Evolutionary conservation across 2,329 filamentous ascomycete species (phyloP).

Genomic region (Ceratocystis alfenasii): DNA sequence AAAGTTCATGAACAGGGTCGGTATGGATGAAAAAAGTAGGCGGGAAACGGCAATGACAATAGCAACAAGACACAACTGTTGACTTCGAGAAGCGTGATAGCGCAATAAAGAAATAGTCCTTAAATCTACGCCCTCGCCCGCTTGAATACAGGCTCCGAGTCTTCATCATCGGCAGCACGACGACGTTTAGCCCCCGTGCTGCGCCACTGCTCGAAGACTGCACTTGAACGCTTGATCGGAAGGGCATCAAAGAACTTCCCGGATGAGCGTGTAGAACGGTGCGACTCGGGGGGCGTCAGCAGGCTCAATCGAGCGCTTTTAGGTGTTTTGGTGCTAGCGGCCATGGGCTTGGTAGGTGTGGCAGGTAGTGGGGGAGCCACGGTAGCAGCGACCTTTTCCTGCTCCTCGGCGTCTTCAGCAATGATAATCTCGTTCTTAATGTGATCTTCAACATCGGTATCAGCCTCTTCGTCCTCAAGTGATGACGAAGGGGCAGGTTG

Average conservation of each 20-base stretch:
- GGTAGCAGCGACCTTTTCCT: constrained; percentile 19
- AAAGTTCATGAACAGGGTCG: constrained; percentile 1
- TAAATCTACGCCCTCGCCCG: constrained; percentile 11
- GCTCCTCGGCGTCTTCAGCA: constrained; percentile 24
- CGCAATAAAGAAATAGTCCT: neutral
- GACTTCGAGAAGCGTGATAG: too few relatives aligned
- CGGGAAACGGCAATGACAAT: neutral
- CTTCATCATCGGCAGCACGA: constrained; percentile 29
- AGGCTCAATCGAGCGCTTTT: constrained; percentile 45
- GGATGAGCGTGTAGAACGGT: constrained; percentile 45
- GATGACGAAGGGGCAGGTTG: constrained; percentile 35
- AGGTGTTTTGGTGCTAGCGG: constrained; percentile 34
- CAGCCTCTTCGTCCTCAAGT: constrained; percentile 47
- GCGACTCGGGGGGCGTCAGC: constrained; percentile 50
- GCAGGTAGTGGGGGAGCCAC: constrained; percentile 25
- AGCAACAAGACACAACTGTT: neutral
- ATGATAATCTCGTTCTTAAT: constrained; percentile 28
- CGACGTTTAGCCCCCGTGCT: constrained; percentile 33
- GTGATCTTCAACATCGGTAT: constrained; percentile 45
- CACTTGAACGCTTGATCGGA: constrained; percentile 44
- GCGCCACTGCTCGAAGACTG: constrained; percentile 21
- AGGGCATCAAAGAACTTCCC: constrained; percentile 38
- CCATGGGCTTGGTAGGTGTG: constrained; percentile 31
- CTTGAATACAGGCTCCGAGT: constrained; percentile 12
- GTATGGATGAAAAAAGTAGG: neutral